Conservation (phyloP, 2,329 filamentous ascomycete genomes). For the Sclerotinia sclerotiorum region DNA sequence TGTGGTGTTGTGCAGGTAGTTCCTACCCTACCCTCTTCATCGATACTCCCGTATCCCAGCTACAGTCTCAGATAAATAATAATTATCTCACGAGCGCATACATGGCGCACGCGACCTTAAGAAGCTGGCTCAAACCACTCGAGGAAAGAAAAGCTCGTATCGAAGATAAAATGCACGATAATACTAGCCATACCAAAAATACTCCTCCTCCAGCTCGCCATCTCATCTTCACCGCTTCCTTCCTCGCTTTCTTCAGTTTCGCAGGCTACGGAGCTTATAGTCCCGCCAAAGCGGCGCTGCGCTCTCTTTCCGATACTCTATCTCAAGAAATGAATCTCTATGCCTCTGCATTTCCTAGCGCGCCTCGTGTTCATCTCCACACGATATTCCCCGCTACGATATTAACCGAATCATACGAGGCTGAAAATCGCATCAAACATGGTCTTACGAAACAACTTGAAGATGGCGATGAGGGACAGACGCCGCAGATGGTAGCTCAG, state of each 20-base stretch:
- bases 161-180: neutral
- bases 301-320: conserved; percentile 76
- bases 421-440: conserved; percentile 76
- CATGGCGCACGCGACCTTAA: conserved; percentile 76
- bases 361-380: neutral
- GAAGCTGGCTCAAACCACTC: conserved; percentile 63
- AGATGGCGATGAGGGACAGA: conserved; percentile 73
- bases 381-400: conserved; percentile 62
- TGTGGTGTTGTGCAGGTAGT: conserved; percentile 83
- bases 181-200: too few relatives aligned
- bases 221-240: conserved; percentile 81
- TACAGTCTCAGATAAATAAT: conserved; percentile 79
- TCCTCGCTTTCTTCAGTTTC: conserved; percentile 69
- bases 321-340: conserved; percentile 82
- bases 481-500: conserved; percentile 71
- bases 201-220: conserved; percentile 49
- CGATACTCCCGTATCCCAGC: conserved; percentile 64
- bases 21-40: conserved; percentile 73
- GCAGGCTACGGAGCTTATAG: conserved; percentile 81
- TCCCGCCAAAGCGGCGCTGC: conserved; percentile 79
- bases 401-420: conserved; percentile 72
- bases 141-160: conserved; percentile 42
- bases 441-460: conserved; percentile 75
- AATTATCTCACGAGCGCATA: conserved; percentile 86
- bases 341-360: conserved; percentile 67